phyloP scores from a whole-genome alignment of 1,284 basidiomycete species.

The Ustilago nuda region DNA sequence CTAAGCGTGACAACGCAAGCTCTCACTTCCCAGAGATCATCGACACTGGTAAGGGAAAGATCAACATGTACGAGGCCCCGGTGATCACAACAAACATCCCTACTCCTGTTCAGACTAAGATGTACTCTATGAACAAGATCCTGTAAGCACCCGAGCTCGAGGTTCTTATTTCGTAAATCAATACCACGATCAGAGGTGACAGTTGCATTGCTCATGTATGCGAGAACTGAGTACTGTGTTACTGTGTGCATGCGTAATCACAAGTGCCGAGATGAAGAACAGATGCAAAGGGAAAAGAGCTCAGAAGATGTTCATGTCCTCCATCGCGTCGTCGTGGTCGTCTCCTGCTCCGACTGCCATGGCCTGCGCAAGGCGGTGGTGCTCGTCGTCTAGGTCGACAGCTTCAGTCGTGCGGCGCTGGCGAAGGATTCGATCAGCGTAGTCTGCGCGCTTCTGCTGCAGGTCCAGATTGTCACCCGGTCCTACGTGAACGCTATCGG shows the following conservation, averaged over 20 bases:
- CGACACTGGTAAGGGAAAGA: conserved; percentile 53
- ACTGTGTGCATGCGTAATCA: neutral
- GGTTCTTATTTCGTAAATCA: neutral
- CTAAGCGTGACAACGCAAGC: conserved; percentile 1
- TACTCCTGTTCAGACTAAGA: conserved; percentile 53
- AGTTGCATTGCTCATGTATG: neutral
- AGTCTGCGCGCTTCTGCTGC: conserved; percentile 27
- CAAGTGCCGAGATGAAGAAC: neutral
- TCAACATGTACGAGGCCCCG: conserved; percentile 65
- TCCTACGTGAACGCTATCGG: neutral
- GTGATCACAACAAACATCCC: conserved; percentile 56
- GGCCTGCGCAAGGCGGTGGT: conserved; percentile 7
- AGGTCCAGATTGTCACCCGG: neutral
- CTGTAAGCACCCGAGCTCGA: conserved; percentile 13
- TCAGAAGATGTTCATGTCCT: conserved; percentile 34
- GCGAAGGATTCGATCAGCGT: conserved; percentile 32
- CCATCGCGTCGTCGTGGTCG: conserved; percentile 1
- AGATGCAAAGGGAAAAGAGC: neutral
- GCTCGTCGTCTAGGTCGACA: conserved; percentile 24
- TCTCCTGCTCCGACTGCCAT: neutral
- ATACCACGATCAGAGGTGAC: neutral
- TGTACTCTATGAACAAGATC: conserved; percentile 57
- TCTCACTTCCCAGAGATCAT: conserved; percentile 54
- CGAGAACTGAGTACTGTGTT: neutral
- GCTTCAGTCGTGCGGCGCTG: conserved; percentile 24